Evolutionary conservation across 495 filamentous ascomycete genomes (phyloP), one percentile per base, ranked within the genome.

Genomic region (Friedmanniomyces endolithicus): DNA sequence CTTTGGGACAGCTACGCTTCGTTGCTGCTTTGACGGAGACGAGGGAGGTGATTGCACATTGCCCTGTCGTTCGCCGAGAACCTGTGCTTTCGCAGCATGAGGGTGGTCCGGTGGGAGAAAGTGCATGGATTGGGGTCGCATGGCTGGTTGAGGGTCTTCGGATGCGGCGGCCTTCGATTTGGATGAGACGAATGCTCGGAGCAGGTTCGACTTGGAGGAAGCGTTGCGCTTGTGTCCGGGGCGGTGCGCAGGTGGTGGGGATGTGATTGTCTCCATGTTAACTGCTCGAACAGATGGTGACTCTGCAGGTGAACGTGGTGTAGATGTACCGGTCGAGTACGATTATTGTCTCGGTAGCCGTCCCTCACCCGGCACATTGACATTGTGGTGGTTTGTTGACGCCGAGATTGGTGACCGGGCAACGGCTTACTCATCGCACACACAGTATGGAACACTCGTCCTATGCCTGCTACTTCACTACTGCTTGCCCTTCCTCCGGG

Each of bases 41-140:
- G 50, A 31, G 0, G 59, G 51, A 4, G 59, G 59, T 2, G 59
- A 62, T 22, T 57, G 59, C 19, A 57, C 56, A 27, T 62, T 62
- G 8, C 44, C 44, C 34, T 62, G 55, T 19, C 50, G 43, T 23
- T 62, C 59, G n/a, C 59, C 59, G 16, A 62, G 56, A 3, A 49
- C 35, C n/a, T 25, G 35, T 8, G 40, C 41, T 24, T 55, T 55
- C 6, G 66, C 50, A 50, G 33, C 50, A 55, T 69, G 67, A 6
- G 69, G 70, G 55, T 68, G 63, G 53, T 70, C 66, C 11, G 55
- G 52, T 39, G 64, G 51, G 48, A 61, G 56, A 51, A 53, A 60
- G 58, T 57, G 66, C 63, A 53, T 37, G 16, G 45, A 50, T 19
- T 52, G 45, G 1, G 50, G 52, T 19, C 50, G 23, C 31, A 17